Evolutionary conservation across 345 rosid species (phyloP).

Genomic region (rapeseed (Brassica napus)): DNA sequence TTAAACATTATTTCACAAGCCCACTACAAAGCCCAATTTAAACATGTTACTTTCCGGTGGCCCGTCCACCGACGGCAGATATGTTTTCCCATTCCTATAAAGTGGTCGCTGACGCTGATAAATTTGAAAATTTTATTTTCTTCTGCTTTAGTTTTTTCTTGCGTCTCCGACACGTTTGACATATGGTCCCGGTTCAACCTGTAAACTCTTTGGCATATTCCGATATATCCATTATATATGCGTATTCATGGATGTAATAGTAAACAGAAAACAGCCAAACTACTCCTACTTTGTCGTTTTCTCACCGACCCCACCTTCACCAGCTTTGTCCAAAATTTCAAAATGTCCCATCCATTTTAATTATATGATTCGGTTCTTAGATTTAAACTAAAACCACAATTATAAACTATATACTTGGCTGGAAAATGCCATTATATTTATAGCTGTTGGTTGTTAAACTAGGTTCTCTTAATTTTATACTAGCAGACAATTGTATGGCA

Average conservation of each 20-base stretch:
- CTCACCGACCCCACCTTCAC: slow-evolving; percentile 26
- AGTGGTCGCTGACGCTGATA: not conserved
- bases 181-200: slow-evolving; percentile 24
- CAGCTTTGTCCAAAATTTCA: slow-evolving; percentile 39
- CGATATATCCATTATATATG: slow-evolving; percentile 11
- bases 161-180: slow-evolving; percentile 31
- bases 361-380: slow-evolving; percentile 18
- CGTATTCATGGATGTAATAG: not conserved
- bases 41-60: not conserved
- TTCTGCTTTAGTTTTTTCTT: not conserved
- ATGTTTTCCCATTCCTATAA: not conserved
- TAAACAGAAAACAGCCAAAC: not conserved
- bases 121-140: not conserved
- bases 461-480: slow-evolving; percentile 28
- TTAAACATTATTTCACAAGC: not conserved
- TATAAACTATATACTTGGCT: slow-evolving; percentile 20
- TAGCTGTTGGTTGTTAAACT: slow-evolving; percentile 43
- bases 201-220: slow-evolving; percentile 34
- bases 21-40: not conserved
- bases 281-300: slow-evolving; percentile 33
- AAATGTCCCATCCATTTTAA: slow-evolving; percentile 15
- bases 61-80: not conserved
- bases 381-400: slow-evolving; percentile 3
- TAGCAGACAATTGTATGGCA: slow-evolving; percentile 33
- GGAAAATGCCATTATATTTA: slow-evolving; percentile 33